Percentiles rank a stretch among this genome's conserved stretches.
phyloP scores from a whole-genome alignment of 805 yeast species.

The Wickerhamiella nectarea region DNA sequence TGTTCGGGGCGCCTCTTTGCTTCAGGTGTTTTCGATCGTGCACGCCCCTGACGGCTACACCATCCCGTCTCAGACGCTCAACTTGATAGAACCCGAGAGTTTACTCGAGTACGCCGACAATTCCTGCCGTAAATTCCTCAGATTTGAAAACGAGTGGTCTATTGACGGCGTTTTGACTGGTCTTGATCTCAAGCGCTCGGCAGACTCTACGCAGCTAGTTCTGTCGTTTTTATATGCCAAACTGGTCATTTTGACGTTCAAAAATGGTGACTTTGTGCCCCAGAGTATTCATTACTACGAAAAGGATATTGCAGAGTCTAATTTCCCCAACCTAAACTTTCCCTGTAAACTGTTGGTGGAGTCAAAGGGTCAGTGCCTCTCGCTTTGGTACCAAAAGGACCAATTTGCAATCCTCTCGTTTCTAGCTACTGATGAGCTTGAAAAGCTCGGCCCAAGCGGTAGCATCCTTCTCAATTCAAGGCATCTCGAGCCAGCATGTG shows the following conservation, averaged over 20 bases:
- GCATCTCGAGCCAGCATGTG: conserved; percentile 41
- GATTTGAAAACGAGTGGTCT: conserved; percentile 48
- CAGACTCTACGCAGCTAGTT: conserved; percentile 36
- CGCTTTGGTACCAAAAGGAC: conserved; percentile 44
- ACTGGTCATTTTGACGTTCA: conserved; percentile 63
- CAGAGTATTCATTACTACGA: conserved; percentile 81
- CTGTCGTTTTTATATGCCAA: conserved; percentile 66
- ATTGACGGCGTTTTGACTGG: conserved; percentile 56
- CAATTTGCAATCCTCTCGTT: conserved; percentile 43
- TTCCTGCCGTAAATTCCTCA: conserved; percentile 21
- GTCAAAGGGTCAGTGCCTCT: conserved; percentile 39
- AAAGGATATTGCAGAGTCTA: conserved; percentile 34
- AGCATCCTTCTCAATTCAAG: conserved; percentile 50
- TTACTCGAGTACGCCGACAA: conserved; percentile 22
- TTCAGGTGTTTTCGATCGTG: conserved; percentile 40
- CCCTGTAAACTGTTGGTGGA: conserved; percentile 43
- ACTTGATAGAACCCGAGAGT: background rate
- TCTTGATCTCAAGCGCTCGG: conserved; percentile 34
- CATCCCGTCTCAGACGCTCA: background rate
- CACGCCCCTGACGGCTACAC: background rate
- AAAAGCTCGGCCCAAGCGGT: conserved; percentile 25
- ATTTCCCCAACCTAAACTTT: conserved; percentile 22
- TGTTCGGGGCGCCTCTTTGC: conserved; percentile 48
- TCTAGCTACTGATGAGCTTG: conserved; percentile 12
- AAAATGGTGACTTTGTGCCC: conserved; percentile 44